phyloP scores from a whole-genome alignment of 306 rosid genomes.

The Amphicarpaea edgeworthii region DNA sequence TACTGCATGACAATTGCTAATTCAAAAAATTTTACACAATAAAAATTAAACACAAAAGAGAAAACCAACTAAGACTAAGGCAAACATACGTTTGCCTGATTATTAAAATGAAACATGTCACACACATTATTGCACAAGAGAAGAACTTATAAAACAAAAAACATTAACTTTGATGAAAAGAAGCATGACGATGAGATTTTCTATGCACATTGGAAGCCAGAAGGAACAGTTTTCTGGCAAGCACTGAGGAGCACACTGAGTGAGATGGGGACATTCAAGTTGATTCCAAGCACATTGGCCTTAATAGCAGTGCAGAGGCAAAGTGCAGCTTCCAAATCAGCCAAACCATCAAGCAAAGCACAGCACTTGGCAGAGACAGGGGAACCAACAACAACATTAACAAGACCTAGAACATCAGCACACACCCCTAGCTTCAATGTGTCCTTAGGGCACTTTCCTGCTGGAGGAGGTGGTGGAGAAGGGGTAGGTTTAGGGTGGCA shows the following conservation, averaged over 20 bases:
- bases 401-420: conserved; percentile 61
- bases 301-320: conserved; percentile 89
- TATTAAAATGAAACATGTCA: conserved; percentile 35
- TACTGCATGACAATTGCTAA: too few relatives aligned
- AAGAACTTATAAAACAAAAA: conserved; percentile 15
- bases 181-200: conserved; percentile 6
- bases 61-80: conserved; percentile 5
- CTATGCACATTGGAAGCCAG: conserved; percentile 68
- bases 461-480: conserved; percentile 20
- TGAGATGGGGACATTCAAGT: conserved; percentile 69
- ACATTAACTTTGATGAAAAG: not conserved
- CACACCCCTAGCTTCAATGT: conserved; percentile 77
- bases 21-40: too few relatives aligned
- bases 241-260: conserved; percentile 68
- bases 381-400: conserved; percentile 54
- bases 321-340: conserved; percentile 69
- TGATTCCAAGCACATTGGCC: conserved; percentile 76
- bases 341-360: conserved; percentile 68
- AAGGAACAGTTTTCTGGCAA: conserved; percentile 72
- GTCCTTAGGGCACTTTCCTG: conserved; percentile 60
- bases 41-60: too few relatives aligned
- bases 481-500: conserved; percentile 51
- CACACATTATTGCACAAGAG: not conserved
- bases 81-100: conserved; percentile 36
- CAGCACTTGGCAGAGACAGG: conserved; percentile 71